Percentiles rank a stretch among this genome's conserved stretches.
phyloP scores from a whole-genome alignment of 768 basidiomycete species.

The Psilocybe cyanescens region DNA sequence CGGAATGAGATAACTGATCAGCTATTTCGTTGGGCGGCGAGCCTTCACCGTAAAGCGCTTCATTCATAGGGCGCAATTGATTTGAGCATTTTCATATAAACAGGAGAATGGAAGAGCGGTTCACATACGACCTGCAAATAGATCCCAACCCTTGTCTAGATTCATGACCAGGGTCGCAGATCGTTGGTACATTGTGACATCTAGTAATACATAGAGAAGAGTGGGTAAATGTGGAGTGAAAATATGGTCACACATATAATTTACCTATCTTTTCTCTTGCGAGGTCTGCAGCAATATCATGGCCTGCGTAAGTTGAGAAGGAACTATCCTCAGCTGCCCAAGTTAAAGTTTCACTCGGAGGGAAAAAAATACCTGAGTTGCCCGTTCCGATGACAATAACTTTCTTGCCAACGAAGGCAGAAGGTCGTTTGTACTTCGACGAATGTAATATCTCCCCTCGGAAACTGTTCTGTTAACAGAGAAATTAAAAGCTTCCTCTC shows the following conservation, averaged over 20 bases:
- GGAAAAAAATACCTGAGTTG: conserved; percentile 46
- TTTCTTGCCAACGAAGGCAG: conserved; percentile 67
- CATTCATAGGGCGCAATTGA: not conserved
- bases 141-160: conserved; percentile 34
- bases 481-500: too few relatives aligned
- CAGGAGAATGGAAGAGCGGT: not conserved
- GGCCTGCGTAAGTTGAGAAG: conserved; percentile 31
- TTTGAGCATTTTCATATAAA: not conserved
- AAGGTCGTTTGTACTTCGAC: conserved; percentile 52
- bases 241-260: not conserved
- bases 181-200: conserved; percentile 55
- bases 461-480: conserved; percentile 49
- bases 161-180: conserved; percentile 54
- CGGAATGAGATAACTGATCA: conserved; percentile 49
- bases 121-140: conserved; percentile 18
- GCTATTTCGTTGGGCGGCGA: conserved; percentile 49
- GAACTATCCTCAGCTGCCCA: not conserved
- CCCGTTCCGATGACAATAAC: conserved; percentile 72
- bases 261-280: not conserved
- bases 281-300: conserved; percentile 47
- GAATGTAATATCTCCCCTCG: conserved; percentile 69
- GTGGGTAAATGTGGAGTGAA: not conserved
- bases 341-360: not conserved
- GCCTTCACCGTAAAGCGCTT: conserved; percentile 46
- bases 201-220: not conserved